Base-by-base conservation (phyloP, 2,329 filamentous ascomycete species). In the Talaromyces marneffei region DNA sequence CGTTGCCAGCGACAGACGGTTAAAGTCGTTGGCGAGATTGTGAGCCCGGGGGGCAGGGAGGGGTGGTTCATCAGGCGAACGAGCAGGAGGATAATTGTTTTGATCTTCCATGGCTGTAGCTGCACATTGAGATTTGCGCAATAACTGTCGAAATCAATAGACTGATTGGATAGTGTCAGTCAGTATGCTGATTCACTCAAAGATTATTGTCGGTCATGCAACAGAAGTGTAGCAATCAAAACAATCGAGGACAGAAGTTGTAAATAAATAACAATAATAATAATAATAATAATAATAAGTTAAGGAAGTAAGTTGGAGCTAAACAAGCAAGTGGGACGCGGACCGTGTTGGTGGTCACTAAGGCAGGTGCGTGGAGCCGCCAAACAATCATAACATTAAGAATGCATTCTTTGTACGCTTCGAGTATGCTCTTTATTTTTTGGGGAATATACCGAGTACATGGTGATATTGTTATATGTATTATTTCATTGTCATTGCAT, bases 1-100 rank as follows among this genome's bases (percentile, higher is more conserved):
- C 55, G 65, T 66, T 52, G 65, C 65, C 23, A 73, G 62, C n/a
- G 70, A 67, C 18, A 71, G 60, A 63, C 69, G 65, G 63, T 69
- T 68, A 55, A 74, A 65, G 63, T 64, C 66, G 53, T 71, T 66
- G 9, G 66, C 63, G 25, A 65, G 59, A 18, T 66, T 53, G 20
- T 42, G 46, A 37, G 55, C 12, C n/a, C 39, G 62, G 50, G 68
- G 59, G 20, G 66, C 57, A 48, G 62, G 59, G 62, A 66, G 62
- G 37, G 64, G 40, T 42, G 57, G 57, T 37, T 55, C 52, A 18
- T 60, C 52, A n/a, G 57, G 57, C 50, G 61, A 60, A 14, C 25
- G 59, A 33, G 59, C 18, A 25, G 50, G 56, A 39, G 25, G 25
- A 25, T 59, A 2, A 23, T 46, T 55, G 33, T 40, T 37, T 50